These are phyloP conservation scores for Stephanodiscus triporus DNA, from an alignment of 108 stramenopile species.

Conservation along the genomic window DNA sequence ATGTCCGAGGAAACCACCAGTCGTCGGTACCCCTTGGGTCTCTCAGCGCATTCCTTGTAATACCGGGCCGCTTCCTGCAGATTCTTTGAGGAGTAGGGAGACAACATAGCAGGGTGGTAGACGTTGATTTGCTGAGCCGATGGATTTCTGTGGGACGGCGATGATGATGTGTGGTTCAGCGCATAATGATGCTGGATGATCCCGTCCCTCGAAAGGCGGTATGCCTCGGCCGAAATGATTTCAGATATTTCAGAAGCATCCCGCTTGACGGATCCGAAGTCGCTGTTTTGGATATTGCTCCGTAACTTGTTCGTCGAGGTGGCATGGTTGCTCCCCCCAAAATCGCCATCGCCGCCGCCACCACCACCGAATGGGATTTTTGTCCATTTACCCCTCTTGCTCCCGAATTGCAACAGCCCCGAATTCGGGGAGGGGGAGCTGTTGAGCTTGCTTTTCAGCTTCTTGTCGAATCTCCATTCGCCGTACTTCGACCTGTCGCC, in stretches of 20 bases:
- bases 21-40: conserved; percentile 51
- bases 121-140: not conserved
- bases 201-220: conserved; percentile 50
- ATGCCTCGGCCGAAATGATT: conserved; percentile 39
- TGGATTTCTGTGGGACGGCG: not conserved
- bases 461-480: conserved; percentile 8
- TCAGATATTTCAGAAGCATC: conserved; percentile 36
- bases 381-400: conserved; percentile 30
- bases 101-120: not conserved
- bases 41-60: conserved; percentile 32
- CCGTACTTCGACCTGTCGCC: conserved; percentile 8
- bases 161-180: conserved; percentile 7
- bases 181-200: conserved; percentile 53
- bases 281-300: not conserved
- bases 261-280: not conserved
- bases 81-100: conserved; percentile 3
- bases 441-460: not conserved
- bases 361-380: conserved; percentile 6
- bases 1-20: conserved; percentile 35
- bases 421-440: conserved; percentile 4
- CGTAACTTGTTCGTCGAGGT: not conserved
- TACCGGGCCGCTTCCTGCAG: conserved; percentile 31
- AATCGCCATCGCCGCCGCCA: too few relatives aligned
- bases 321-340: not conserved
- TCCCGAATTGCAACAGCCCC: conserved; percentile 34